Percentiles rank a stretch among this genome's conserved stretches.
These are phyloP conservation scores for Cucurbita ficifolia DNA, from an alignment of 306 rosid genomes.

Conservation along the genomic window DNA sequence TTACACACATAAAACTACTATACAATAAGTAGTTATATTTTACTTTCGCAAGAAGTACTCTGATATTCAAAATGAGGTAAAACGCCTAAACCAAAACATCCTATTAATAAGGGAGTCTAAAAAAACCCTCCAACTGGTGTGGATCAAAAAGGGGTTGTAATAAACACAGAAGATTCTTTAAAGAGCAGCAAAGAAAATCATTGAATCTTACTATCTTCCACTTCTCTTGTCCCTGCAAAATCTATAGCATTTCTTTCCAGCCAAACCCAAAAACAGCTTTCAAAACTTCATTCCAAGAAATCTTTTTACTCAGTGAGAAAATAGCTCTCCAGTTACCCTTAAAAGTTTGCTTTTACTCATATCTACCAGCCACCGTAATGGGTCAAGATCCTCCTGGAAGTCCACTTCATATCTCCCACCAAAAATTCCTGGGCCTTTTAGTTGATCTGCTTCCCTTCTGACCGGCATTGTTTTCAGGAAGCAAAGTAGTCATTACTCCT, in stretches of 20 bases:
- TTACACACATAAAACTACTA: neutral
- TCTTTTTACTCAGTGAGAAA: neutral
- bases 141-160: neutral
- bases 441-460: neutral
- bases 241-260: neutral
- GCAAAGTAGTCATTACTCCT: neutral
- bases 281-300: neutral
- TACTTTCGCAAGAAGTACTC: too few species aligned
- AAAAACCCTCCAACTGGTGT: neutral
- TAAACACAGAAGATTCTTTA: neutral
- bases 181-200: neutral
- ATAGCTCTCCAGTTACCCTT: neutral
- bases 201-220: neutral
- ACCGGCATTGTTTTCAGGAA: neutral
- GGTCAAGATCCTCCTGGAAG: neutral
- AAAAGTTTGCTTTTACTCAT: neutral
- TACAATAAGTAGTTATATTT: neutral
- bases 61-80: neutral
- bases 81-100: neutral
- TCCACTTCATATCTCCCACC: neutral
- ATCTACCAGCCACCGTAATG: neutral
- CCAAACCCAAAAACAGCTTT: neutral
- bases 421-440: neutral
- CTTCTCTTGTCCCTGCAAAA: neutral
- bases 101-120: neutral